These are phyloP conservation scores for Xanthoconium purpureum DNA, from an alignment of 768 basidiomycete genomes.

Conservation along the genomic window DNA sequence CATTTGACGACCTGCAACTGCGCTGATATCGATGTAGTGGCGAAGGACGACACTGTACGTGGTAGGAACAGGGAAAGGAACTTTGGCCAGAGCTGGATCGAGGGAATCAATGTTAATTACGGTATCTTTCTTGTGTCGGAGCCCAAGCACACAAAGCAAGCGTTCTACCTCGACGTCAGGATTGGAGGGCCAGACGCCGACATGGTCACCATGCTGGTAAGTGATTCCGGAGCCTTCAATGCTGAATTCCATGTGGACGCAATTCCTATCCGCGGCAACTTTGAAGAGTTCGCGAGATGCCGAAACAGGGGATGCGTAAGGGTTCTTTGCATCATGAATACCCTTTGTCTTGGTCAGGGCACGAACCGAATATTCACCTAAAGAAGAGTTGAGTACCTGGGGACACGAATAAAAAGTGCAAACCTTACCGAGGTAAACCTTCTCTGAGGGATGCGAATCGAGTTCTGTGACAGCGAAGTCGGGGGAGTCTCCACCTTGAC, in stretches of 20 bases:
- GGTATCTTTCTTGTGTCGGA: conserved; percentile 74
- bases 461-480: conserved; percentile 93
- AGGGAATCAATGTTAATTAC: conserved; percentile 94
- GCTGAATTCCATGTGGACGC: conserved; percentile 91
- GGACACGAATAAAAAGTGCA: neutral
- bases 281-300: conserved; percentile 83
- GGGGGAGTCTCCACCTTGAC: conserved; percentile 90
- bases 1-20: conserved; percentile 91
- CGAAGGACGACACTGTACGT: conserved; percentile 91
- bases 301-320: conserved; percentile 81
- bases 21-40: conserved; percentile 96
- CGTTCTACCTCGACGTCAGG: conserved; percentile 89
- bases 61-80: conserved; percentile 97
- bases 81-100: conserved; percentile 95
- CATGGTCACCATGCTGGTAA: conserved; percentile 99
- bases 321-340: conserved; percentile 98
- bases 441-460: conserved; percentile 69
- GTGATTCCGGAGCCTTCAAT: conserved; percentile 94
- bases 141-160: conserved; percentile 80
- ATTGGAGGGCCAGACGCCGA: conserved; percentile 96
- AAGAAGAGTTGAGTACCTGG: neutral
- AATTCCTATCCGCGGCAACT: conserved; percentile 73
- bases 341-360: conserved; percentile 92
- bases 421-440: conserved; percentile 84
- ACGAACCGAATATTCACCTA: conserved; percentile 93